These are phyloP conservation scores for Penicillium sp. DNA, from an alignment of 2,329 filamentous ascomycete genomes.

Conservation along the genomic window DNA sequence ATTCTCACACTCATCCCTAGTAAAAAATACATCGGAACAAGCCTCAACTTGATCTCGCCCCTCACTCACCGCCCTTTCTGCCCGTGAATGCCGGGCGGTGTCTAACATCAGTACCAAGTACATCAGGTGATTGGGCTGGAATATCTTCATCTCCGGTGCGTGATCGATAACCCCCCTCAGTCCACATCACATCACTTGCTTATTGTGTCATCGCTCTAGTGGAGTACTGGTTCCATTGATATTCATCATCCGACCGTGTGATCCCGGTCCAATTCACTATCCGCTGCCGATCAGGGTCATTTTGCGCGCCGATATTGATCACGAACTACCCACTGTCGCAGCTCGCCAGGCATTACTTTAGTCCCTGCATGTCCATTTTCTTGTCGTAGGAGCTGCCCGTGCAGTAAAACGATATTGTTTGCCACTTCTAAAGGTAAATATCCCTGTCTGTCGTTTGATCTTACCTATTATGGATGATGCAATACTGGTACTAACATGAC, in stretches of 20 bases:
- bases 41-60: neutral
- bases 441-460: neutral
- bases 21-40: neutral
- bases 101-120: constrained; percentile 1
- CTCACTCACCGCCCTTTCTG: neutral
- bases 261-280: neutral
- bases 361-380: constrained; percentile 15
- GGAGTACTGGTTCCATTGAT: neutral
- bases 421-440: constrained; percentile 7
- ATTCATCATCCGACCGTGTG: neutral
- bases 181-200: constrained; percentile 9
- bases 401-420: constrained; percentile 7
- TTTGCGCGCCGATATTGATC: constrained; percentile 12
- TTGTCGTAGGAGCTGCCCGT: constrained; percentile 8
- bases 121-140: constrained; percentile 26
- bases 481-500: constrained; percentile 15
- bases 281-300: constrained; percentile 1
- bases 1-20: no score
- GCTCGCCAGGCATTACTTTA: constrained; percentile 5
- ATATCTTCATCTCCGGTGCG: constrained; percentile 23
- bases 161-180: constrained; percentile 11
- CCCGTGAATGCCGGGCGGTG: neutral
- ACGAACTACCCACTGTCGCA: constrained; percentile 12
- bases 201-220: neutral
- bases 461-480: constrained; percentile 3